Conservation (phyloP, 257 asterid genomes). For the Solanum bulbocastanum region DNA sequence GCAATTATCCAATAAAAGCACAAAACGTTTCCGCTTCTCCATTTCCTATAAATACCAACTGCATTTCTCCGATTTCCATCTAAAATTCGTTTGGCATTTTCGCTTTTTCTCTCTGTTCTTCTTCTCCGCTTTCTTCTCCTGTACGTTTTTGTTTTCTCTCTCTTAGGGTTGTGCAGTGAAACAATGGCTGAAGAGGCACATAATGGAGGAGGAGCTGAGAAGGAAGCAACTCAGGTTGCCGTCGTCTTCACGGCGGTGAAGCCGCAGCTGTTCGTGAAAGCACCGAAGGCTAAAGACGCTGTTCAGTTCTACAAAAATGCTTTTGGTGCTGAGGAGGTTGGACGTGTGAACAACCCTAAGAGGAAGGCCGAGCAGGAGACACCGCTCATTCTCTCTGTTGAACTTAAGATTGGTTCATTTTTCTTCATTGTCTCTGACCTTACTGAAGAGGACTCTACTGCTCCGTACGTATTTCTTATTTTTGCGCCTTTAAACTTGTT, state of each 20-base stretch:
- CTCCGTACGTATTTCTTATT: slow-evolving; percentile 25
- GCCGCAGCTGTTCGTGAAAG: slow-evolving; percentile 65
- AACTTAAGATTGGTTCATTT: slow-evolving; percentile 57
- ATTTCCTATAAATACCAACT: slow-evolving; percentile 43
- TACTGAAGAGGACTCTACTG: slow-evolving; percentile 25
- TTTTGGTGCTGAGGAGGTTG: slow-evolving; percentile 80
- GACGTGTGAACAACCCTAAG: slow-evolving; percentile 55
- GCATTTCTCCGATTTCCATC: neutral
- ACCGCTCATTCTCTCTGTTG: slow-evolving; percentile 55
- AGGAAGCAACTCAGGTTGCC: slow-evolving; percentile 17
- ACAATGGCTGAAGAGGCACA: slow-evolving; percentile 30
- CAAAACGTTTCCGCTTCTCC: slow-evolving; percentile 38
- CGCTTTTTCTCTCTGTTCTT: neutral
- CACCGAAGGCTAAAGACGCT: slow-evolving; percentile 63
- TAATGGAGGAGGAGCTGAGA: slow-evolving; percentile 23
- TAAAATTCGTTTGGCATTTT: neutral
- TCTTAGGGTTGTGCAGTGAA: neutral
- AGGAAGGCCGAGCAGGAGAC: slow-evolving; percentile 86
- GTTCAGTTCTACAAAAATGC: slow-evolving; percentile 73
- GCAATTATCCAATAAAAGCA: neutral
- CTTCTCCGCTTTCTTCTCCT: slow-evolving; percentile 6
- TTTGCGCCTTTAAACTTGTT: neutral
- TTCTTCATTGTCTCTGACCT: slow-evolving; percentile 61
- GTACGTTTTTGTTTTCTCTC: neutral
- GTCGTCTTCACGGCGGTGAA: slow-evolving; percentile 41